Conservation (phyloP, 2,329 filamentous ascomycete genomes). For the Exophiala xenobiotica region DNA sequence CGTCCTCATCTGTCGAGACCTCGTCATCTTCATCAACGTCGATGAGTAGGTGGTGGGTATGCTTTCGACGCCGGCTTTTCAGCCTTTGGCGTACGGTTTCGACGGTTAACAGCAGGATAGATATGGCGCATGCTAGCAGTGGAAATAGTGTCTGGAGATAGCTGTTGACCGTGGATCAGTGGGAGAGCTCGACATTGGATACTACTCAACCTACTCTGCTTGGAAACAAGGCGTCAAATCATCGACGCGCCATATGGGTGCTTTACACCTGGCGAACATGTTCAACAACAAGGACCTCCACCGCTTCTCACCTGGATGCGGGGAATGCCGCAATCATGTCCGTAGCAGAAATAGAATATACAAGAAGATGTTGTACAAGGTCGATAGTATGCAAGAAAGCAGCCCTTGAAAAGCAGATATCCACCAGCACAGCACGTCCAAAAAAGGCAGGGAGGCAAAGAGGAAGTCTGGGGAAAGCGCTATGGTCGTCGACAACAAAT, state of each 20-base stretch:
- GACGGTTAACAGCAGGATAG: constrained; percentile 52
- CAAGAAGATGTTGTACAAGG: background rate
- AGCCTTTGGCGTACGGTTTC: constrained; percentile 4
- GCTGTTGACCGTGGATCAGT: constrained; percentile 45
- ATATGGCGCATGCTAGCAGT: constrained; percentile 66
- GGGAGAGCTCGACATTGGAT: background rate
- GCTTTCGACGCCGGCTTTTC: no score
- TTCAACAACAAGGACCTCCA: constrained; percentile 13
- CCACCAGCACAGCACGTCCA: no score
- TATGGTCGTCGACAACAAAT: no score
- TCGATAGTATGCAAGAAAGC: background rate
- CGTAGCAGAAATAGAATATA: background rate
- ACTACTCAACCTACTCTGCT: constrained; percentile 46
- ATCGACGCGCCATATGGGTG: constrained; percentile 60
- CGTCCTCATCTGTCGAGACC: constrained; percentile 43
- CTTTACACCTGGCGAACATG: constrained; percentile 59
- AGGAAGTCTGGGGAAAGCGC: background rate
- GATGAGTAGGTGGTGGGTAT: constrained; percentile 35
- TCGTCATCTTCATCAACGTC: constrained; percentile 57
- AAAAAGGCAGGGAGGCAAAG: background rate
- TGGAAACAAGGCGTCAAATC: constrained; percentile 64
- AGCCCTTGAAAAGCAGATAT: no score
- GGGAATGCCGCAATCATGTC: constrained; percentile 13
- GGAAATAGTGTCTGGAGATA: constrained; percentile 81
- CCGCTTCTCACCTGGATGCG: constrained; percentile 11